Evolutionary conservation across 768 basidiomycete genomes (phyloP), one percentile per base, ranked within the genome.

Genomic region (Phanerochaete sordida): DNA sequence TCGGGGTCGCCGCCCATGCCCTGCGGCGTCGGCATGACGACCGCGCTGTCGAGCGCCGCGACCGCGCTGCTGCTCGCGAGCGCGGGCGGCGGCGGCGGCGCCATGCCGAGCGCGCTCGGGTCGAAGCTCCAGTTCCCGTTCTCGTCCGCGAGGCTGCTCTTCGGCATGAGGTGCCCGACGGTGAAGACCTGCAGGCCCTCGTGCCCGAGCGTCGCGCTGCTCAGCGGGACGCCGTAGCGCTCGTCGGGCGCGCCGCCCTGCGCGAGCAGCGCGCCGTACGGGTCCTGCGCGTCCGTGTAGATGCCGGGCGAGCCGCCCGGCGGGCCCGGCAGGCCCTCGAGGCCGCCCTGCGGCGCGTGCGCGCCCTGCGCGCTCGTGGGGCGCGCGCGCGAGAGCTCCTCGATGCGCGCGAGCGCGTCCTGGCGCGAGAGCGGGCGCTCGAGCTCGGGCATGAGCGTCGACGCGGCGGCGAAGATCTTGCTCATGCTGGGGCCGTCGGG

Each of bases 111-210:
- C 56, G 71, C 69, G 52, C 56, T 69, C 11, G 78, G 65, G 53
- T 85, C 81, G 68, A 82, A 86, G 26, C 75, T 78, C 87, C 87
- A 90, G 58, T 81, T 84, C 19, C 83, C 87, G 45, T 81, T 81
- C 39, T 67, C 72, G 66, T 84, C 83, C 23, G 79, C 81, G 54
- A 75, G 69, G 45, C 73, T 73, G 60, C 78, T 77, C 59, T 82
- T 75, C 15, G 90, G 90, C 64, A 91, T 76, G 24, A 91, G 73
- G 69, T 91, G 90, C 0, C 90, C 90, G 3, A 92, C 82, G 1
- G 91, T 92, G 68, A 90, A 90, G 56, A 91, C 88, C 70, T 90
- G 88, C 56, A 92, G 71, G 3, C 88, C 90, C 65, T 88, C 83
- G 60, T 90, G 87, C 45, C 66, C 56, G 49, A 69, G 61, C 39